Base-by-base conservation (phyloP, 805 yeast genomes). In the Ogataea dorogensis region DNA sequence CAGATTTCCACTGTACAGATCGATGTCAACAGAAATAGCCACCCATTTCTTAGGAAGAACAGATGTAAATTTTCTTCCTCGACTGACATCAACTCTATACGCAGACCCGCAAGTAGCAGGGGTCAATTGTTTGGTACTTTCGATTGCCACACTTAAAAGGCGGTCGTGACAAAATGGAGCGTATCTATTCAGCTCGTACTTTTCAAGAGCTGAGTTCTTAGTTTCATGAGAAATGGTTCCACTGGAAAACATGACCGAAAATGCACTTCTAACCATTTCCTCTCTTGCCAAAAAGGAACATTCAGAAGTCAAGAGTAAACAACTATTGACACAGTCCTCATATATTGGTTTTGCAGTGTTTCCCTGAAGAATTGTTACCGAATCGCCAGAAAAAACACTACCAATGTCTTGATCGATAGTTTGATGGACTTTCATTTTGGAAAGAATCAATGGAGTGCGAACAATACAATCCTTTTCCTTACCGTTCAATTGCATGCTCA, bases 1-100 rank as follows among this genome's bases (percentile, higher is more conserved):
- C 17, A 88, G 59, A 50, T 77, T 80, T 0, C 80, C 83, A 7
- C 80, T 70, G 7, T 65, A 49, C 0, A 73, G 61, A 43, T 86
- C 78, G 7, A 76, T 51, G 48, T 81, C 89, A 16, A 88, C 57
- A 1, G 81, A 66, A 1, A 86, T 59, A 0, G 81, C 71, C 3
- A 66, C 50, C 89, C 88, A 82, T 14, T 59, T 56, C 0, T 54
- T 38, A 0, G 85, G 84, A 6, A 73, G 41, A 1, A 38, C 19
- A 11, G 27, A 53, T 10, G 47, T 30, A 5, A 54, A 22, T 7
- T 32, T 28, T 11, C 33, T 46, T 2, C 35, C 37, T 22, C 42
- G 27, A 14, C 38, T 50, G 21, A 14, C 31, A 11, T 14, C 8
- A 10, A 33, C 32, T 7, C 6, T 7, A n/a, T 28, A 8, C 2